phyloP scores from a whole-genome alignment of 2,329 filamentous ascomycete genomes.

The Fusarium graminum region DNA sequence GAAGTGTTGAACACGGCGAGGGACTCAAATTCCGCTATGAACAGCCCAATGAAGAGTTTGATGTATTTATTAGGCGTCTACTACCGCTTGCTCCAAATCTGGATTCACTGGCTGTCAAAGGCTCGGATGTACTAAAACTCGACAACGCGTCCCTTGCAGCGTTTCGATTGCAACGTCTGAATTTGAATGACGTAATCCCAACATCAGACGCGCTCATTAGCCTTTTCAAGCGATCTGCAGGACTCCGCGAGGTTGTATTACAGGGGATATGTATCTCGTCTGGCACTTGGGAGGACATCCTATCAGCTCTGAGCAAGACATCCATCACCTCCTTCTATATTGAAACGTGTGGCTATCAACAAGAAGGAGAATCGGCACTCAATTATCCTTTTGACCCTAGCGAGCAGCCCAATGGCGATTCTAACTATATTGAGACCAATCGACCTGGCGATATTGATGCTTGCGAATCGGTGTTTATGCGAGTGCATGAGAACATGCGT shows the following conservation, averaged over 20 bases:
- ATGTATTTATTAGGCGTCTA: not conserved
- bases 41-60: not conserved
- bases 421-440: not conserved
- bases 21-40: not conserved
- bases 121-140: not conserved
- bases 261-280: not conserved
- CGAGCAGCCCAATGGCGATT: not conserved
- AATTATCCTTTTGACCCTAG: accelerated
- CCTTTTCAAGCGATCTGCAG: not conserved
- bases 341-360: constrained; percentile 4
- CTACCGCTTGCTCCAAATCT: not conserved
- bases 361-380: not conserved
- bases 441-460: not conserved
- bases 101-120: not conserved
- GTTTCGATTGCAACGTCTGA: not conserved
- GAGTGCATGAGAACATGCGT: not conserved
- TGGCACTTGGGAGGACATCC: not conserved
- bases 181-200: not conserved
- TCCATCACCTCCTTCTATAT: not conserved
- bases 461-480: not conserved
- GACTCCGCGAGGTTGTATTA: not conserved
- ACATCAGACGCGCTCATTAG: not conserved
- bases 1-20: not conserved
- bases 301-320: not conserved
- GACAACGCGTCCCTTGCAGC: not conserved